These are phyloP conservation scores for Elongisporangium undulatum DNA, from an alignment of 352 stramenopile species.

Conservation along the genomic window DNA sequence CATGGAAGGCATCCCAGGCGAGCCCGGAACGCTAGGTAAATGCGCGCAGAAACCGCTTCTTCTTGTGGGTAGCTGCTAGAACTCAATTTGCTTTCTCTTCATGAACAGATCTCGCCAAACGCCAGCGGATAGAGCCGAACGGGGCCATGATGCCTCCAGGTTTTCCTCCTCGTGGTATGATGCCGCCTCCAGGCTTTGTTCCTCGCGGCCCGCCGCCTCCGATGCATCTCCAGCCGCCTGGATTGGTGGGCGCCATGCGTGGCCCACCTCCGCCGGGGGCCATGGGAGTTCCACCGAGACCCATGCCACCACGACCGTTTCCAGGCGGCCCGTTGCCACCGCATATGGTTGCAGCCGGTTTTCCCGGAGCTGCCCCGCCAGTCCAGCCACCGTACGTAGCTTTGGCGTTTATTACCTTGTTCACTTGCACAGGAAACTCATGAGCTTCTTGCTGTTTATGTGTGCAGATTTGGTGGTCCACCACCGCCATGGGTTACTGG, in stretches of 20 bases:
- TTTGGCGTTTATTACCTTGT: background rate
- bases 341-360: constrained; percentile 8
- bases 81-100: constrained; percentile 1
- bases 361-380: constrained; percentile 5
- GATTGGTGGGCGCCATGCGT: constrained; percentile 38
- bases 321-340: constrained; percentile 28
- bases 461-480: constrained; percentile 8
- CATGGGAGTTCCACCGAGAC: constrained; percentile 22
- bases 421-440: background rate
- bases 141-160: constrained; percentile 26
- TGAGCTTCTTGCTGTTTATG: background rate
- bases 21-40: constrained; percentile 8
- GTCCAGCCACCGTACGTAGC: constrained; percentile 6
- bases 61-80: background rate
- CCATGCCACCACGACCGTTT: constrained; percentile 27
- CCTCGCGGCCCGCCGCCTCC: constrained; percentile 31
- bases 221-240: constrained; percentile 39
- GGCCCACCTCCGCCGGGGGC: constrained; percentile 26
- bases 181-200: constrained; percentile 44
- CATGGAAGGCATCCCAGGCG: constrained; percentile 82
- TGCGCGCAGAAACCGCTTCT: background rate
- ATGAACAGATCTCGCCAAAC: constrained; percentile 32
- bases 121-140: constrained; percentile 32
- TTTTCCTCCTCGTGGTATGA: constrained; percentile 35
- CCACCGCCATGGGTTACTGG: constrained; percentile 6